A percentile compares a stretch with the other conserved stretches of the same genome.
phyloP scores from a whole-genome alignment of 345 rosid species.

The Eucalyptus tenuipes region DNA sequence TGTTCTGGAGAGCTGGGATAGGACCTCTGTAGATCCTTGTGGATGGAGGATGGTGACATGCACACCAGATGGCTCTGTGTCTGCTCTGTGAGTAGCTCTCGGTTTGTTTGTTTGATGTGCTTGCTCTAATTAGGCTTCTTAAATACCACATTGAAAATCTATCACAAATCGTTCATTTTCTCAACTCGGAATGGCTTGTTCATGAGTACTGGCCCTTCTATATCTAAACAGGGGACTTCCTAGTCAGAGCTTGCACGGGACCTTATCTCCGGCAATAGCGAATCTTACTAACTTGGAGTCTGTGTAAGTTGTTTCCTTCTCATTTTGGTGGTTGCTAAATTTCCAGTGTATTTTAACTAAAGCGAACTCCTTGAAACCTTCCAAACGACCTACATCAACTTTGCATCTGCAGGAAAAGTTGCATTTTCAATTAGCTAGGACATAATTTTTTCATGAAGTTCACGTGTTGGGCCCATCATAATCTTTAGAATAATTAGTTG shows the following conservation, averaged over 20 bases:
- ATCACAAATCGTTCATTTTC: neutral
- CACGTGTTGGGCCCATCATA: neutral
- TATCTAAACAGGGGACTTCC: constrained; percentile 64
- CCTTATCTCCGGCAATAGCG: constrained; percentile 64
- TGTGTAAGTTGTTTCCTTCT: constrained; percentile 41
- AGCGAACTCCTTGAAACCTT: neutral
- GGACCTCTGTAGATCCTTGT: constrained; percentile 91
- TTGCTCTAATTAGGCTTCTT: neutral
- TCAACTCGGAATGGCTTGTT: neutral
- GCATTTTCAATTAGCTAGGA: neutral
- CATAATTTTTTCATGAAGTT: neutral
- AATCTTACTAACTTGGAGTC: constrained; percentile 70
- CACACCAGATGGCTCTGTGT: constrained; percentile 66
- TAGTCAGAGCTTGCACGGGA: constrained; percentile 80
- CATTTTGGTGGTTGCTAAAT: neutral
- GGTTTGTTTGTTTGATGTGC: neutral
- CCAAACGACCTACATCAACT: neutral
- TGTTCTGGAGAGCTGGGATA: constrained; percentile 91
- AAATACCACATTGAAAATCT: neutral
- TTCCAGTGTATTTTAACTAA: neutral
- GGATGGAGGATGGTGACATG: constrained; percentile 98
- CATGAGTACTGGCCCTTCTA: neutral
- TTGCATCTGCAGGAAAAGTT: neutral
- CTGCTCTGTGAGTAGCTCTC: constrained; percentile 57
- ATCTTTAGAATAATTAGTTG: neutral